Evolutionary conservation across 1,284 basidiomycete species (phyloP), one percentile per base, ranked within the genome.

Genomic region (Fistulinella cinereoalba): DNA sequence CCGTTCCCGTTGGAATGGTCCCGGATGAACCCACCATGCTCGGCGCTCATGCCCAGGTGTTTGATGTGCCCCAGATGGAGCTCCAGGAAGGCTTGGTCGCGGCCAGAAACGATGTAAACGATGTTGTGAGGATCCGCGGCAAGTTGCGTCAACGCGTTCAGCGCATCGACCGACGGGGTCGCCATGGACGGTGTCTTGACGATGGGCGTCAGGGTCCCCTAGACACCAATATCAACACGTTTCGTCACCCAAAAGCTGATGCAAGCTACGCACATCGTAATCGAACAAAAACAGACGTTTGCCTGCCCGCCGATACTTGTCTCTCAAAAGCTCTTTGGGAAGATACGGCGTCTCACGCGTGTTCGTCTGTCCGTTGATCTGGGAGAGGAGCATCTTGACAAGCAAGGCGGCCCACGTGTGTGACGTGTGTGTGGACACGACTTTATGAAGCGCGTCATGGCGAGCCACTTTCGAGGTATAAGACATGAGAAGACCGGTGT

Each of bases 91-190:
- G 74, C 85, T 45, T 86, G 85, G 64, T 99, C 96, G n/a, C 97
- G 88, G 4, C 96, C 96, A 0, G 93, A 97, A 65, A 99, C 97
- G 67, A 99, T 92, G 74, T 93, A 99, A 47, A 98, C 92, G 33
- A 97, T 61, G 67, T 99, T 99, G 58, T 76, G 76, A 37, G 90
- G 86, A 67, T 99, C 95, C 11, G 76, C 71, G 2, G 85, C 74
- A 27, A 99, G 79, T 46, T 74, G 71, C 39, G 80, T 70, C 49
- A 99, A 82, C 1, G 90, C 89, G 37, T 79, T 73, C 22, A 96
- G 79, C 15, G 96, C 85, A 21, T 80, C 75, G 13, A 78, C 68
- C 0, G 92, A 88, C 0, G 96, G 96, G 8, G 88, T 71, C 2
- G 97, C 96, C 71, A 88, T 87, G 37, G 85, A 85, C 0, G 97